These are phyloP conservation scores for Sclerotinia sclerotiorum DNA, from an alignment of 2,329 filamentous ascomycete species.

Conservation along the genomic window DNA sequence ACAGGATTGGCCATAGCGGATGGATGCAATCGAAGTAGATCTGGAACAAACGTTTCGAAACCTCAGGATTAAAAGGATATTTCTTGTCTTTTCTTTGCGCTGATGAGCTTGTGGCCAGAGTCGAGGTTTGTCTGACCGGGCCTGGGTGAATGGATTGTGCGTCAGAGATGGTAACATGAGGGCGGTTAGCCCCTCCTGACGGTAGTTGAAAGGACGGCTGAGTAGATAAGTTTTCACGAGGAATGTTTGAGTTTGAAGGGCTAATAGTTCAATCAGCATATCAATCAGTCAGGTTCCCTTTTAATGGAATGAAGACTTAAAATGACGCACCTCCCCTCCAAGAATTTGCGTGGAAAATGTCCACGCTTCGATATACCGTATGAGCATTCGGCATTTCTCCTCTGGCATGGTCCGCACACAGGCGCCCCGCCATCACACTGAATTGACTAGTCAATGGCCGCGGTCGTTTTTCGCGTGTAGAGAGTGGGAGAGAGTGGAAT, in stretches of 20 bases:
- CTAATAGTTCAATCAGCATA: background rate
- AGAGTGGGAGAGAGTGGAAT: background rate
- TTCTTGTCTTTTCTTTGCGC: conserved; percentile 13
- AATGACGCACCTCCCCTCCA: conserved; percentile 29
- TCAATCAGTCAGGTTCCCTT: background rate
- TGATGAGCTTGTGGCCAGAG: background rate
- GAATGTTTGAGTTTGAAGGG: conserved; percentile 3
- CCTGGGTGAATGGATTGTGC: background rate
- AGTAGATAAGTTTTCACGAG: conserved; percentile 12
- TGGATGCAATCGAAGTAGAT: conserved; percentile 39
- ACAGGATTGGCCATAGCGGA: conserved; percentile 39
- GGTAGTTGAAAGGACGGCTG: background rate
- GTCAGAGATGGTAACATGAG: background rate
- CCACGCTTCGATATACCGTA: conserved; percentile 38
- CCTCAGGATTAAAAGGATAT: conserved; percentile 29
- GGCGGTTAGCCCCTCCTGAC: background rate
- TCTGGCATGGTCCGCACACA: conserved; percentile 33
- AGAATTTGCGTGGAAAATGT: conserved; percentile 12
- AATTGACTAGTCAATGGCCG: conserved; percentile 16
- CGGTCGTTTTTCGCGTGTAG: background rate
- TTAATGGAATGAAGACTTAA: background rate
- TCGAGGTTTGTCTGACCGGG: background rate
- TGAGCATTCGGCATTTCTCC: conserved; percentile 32
- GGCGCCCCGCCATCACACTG: conserved; percentile 38
- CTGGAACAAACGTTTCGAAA: conserved; percentile 36